Evolutionary conservation across 139 green algal species (phyloP).

Genomic region (Micractinium sp.): DNA sequence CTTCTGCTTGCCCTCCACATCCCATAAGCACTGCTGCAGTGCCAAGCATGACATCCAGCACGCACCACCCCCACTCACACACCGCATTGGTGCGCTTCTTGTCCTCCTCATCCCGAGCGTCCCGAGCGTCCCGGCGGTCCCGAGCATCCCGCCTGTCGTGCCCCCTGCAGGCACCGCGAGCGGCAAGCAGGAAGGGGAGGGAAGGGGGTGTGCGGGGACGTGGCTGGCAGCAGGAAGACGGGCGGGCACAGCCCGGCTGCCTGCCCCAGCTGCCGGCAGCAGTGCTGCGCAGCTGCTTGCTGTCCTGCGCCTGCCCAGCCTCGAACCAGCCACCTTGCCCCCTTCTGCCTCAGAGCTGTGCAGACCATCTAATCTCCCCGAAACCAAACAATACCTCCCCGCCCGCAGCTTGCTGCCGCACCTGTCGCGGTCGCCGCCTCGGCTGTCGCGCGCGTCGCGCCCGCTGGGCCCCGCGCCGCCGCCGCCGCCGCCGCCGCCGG

Average conservation of each 20-base stretch:
- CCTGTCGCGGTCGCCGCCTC: not conserved
- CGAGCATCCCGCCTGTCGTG: not conserved
- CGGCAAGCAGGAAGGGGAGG: not conserved
- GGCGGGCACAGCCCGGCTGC: too few species aligned
- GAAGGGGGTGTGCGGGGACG: too few species aligned
- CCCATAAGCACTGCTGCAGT: too few species aligned
- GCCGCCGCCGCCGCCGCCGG: not conserved
- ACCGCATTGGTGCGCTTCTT: not conserved
- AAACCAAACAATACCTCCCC: too few species aligned
- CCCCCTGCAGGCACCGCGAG: not conserved
- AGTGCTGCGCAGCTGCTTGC: too few species aligned
- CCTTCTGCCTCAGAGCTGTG: not conserved
- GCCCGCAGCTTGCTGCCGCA: too few species aligned
- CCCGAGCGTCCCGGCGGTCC: not conserved
- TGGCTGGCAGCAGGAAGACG: too few species aligned
- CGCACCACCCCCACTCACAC: not conserved
- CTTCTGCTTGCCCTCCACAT: too few species aligned
- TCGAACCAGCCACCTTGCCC: too few species aligned
- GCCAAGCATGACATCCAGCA: not conserved
- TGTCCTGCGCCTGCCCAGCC: too few species aligned
- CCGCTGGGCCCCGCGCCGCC: not conserved
- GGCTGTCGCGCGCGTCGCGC: not conserved
- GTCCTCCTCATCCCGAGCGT: not conserved
- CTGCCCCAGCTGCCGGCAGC: too few species aligned
- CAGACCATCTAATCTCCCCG: not conserved